Evolutionary conservation across 2,329 filamentous ascomycete genomes (phyloP).

Genomic region (Aspergillus puulaauensis): DNA sequence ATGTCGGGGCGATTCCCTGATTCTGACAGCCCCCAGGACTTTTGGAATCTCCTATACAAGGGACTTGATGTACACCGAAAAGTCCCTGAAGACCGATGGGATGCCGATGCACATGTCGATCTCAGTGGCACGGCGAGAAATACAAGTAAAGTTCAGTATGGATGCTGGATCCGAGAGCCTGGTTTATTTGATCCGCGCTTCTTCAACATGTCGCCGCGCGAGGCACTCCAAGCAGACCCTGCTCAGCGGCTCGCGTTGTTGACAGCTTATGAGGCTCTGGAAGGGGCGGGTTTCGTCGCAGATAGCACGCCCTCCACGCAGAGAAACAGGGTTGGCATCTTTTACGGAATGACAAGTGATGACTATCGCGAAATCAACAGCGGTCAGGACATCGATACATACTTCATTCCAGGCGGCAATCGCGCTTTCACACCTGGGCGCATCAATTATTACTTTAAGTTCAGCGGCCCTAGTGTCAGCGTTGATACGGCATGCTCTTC

Average conservation of each 20-base stretch:
- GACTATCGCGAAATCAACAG: constrained; percentile 77
- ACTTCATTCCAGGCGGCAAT: constrained; percentile 66
- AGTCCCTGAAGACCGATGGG: constrained; percentile 68
- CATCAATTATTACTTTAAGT: constrained; percentile 69
- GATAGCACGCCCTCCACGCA: constrained; percentile 69
- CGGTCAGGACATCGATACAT: constrained; percentile 68
- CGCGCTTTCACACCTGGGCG: constrained; percentile 46
- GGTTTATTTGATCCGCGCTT: constrained; percentile 79
- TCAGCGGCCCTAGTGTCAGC: constrained; percentile 70
- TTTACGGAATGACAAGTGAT: constrained; percentile 74
- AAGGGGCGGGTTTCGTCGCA: constrained; percentile 76
- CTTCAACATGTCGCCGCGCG: constrained; percentile 83
- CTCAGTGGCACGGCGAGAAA: constrained; percentile 71
- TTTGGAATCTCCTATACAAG: constrained; percentile 74
- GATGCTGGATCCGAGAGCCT: constrained; percentile 73
- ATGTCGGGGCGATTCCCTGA: constrained; percentile 77
- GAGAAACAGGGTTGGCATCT: constrained; percentile 66
- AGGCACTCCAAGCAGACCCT: constrained; percentile 77
- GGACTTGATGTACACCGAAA: constrained; percentile 68
- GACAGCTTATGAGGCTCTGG: constrained; percentile 78
- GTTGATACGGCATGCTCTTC: constrained; percentile 80
- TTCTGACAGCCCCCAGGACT: constrained; percentile 66
- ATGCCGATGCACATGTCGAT: constrained; percentile 69
- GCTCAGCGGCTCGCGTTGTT: constrained; percentile 76
- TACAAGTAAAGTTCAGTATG: constrained; percentile 73